Evolutionary conservation across 805 yeast species (phyloP).

Genomic region (Schwanniomyces yamadae): DNA sequence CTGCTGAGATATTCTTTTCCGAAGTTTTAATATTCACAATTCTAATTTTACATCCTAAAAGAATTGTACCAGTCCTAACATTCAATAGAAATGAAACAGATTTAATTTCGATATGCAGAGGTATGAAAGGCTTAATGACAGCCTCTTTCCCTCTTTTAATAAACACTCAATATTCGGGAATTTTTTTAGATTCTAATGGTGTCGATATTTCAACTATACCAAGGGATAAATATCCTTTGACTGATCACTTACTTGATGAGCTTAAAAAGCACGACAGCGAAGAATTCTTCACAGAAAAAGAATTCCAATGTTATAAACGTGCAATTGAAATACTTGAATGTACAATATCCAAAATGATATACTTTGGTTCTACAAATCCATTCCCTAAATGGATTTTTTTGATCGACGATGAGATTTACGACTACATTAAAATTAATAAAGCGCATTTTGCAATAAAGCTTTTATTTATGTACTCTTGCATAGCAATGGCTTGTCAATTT

Average conservation of each 20-base stretch:
- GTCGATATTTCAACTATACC: conserved; percentile 1
- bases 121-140: conserved; percentile 11
- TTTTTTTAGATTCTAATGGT: conserved; percentile 5
- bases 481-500: conserved; percentile 19
- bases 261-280: neutral
- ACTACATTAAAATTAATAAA: conserved; percentile 13
- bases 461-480: conserved; percentile 19
- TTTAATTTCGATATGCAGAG: conserved; percentile 18
- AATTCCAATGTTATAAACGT: conserved; percentile 3
- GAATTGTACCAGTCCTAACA: conserved; percentile 23
- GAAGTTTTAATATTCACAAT: conserved; percentile 23
- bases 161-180: conserved; percentile 5
- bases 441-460: conserved; percentile 23
- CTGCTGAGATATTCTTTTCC: conserved; percentile 18
- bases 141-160: conserved; percentile 9
- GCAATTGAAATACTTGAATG: conserved; percentile 14
- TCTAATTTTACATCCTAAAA: conserved; percentile 27
- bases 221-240: conserved; percentile 5
- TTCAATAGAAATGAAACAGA: conserved; percentile 17
- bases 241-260: conserved; percentile 5
- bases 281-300: neutral
- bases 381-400: conserved; percentile 26
- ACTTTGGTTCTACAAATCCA: conserved; percentile 20
- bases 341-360: conserved; percentile 12
- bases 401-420: conserved; percentile 14